phyloP scores from a whole-genome alignment of 768 basidiomycete species.

The Suillus decipiens region DNA sequence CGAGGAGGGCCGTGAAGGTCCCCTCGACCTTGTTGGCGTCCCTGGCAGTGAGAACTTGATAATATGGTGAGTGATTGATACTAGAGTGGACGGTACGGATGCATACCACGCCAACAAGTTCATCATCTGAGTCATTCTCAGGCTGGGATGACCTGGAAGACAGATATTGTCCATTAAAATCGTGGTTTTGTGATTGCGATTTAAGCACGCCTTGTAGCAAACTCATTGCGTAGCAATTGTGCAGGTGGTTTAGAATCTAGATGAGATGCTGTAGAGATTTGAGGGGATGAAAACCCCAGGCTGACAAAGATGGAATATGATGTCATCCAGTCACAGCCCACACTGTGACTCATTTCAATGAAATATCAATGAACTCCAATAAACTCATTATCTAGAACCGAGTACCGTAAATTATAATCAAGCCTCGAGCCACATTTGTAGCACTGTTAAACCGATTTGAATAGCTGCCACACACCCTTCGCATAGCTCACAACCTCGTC shows the following conservation, averaged over 20 bases:
- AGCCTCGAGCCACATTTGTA: neutral
- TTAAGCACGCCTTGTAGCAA: slow-evolving; percentile 71
- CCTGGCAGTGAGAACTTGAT: slow-evolving; percentile 65
- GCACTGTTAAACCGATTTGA: slow-evolving; percentile 59
- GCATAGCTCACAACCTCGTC: slow-evolving; percentile 86
- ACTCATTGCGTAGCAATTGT: slow-evolving; percentile 49
- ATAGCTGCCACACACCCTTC: slow-evolving; percentile 82
- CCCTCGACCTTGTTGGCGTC: slow-evolving; percentile 65
- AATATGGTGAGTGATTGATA: slow-evolving; percentile 15
- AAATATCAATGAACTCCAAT: neutral
- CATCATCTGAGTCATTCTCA: slow-evolving; percentile 63
- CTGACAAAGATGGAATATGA: slow-evolving; percentile 11
- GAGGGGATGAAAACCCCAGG: neutral
- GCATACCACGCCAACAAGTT: slow-evolving; percentile 72
- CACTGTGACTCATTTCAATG: too few relatives aligned
- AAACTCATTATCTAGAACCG: neutral
- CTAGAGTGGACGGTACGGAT: slow-evolving; percentile 3
- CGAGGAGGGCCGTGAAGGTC: slow-evolving; percentile 42
- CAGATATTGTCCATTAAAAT: slow-evolving; percentile 23
- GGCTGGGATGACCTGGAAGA: slow-evolving; percentile 13
- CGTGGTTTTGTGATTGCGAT: slow-evolving; percentile 39
- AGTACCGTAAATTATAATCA: neutral
- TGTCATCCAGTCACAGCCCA: slow-evolving; percentile 9
- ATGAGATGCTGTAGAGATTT: slow-evolving; percentile 11
- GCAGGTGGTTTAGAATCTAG: neutral